phyloP scores from a whole-genome alignment of 495 filamentous ascomycete species.

The Pyrenula aspistea region DNA sequence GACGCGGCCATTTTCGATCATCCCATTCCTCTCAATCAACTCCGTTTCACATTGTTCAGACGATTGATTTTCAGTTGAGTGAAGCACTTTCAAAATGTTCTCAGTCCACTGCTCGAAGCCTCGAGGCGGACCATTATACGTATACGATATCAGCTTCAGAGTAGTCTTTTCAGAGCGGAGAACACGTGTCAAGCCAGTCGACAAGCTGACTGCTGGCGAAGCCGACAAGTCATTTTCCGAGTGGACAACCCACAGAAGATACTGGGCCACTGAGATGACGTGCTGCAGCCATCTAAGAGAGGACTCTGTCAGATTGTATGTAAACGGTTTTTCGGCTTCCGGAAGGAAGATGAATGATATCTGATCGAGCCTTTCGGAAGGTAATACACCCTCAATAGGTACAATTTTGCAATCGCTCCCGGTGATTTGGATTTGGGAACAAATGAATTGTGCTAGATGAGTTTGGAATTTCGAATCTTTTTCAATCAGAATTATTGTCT shows the following conservation, averaged over 20 bases:
- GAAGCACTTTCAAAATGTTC: neutral
- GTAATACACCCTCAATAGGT: too few species aligned
- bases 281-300: constrained; percentile 2
- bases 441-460: too few species aligned
- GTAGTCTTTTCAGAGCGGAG: constrained; percentile 3
- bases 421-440: neutral
- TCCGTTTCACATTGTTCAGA: constrained; percentile 3
- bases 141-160: constrained; percentile 1
- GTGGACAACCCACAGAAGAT: constrained; percentile 5
- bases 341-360: neutral
- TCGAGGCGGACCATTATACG: constrained; percentile 1
- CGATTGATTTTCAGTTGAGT: neutral
- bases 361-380: too few species aligned
- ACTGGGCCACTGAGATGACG: constrained; percentile 1
- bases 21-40: neutral
- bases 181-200: constrained; percentile 8
- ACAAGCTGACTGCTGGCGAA: constrained; percentile 5
- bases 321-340: neutral
- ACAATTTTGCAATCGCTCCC: neutral
- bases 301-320: neutral
- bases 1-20: neutral
- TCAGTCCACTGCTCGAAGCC: neutral
- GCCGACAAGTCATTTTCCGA: constrained; percentile 1
- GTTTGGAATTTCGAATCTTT: neutral
- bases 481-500: neutral